These are phyloP conservation scores for Rostrohypoxylon terebratum DNA, from an alignment of 495 filamentous ascomycete species.

Conservation along the genomic window DNA sequence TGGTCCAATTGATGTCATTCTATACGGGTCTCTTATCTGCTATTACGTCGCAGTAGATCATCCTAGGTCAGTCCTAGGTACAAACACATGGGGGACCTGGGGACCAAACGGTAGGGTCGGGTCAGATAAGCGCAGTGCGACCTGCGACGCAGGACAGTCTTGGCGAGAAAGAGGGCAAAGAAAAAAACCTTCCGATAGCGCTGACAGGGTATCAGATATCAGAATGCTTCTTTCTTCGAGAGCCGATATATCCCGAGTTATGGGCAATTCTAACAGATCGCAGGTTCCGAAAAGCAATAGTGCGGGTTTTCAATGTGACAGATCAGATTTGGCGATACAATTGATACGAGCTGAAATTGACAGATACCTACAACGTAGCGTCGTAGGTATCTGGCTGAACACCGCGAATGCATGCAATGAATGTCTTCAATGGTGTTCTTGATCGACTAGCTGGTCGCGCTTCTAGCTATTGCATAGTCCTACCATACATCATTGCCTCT, in stretches of 20 bases:
- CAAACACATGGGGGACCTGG: neutral
- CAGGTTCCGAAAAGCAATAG: neutral
- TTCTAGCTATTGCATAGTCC: neutral
- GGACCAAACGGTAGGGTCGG: neutral
- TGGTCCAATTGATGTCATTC: neutral
- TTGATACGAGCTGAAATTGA: neutral
- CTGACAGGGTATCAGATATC: neutral
- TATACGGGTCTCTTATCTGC: neutral
- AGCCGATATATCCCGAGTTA: neutral
- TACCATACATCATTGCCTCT: too few species aligned
- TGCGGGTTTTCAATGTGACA: neutral
- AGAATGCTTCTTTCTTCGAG: neutral
- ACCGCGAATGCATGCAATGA: neutral
- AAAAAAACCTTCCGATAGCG: neutral
- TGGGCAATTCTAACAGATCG: neutral
- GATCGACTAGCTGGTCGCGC: neutral
- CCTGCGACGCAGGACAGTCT: conserved; percentile 2
- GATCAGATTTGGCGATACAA: neutral
- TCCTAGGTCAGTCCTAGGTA: neutral
- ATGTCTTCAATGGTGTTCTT: neutral
- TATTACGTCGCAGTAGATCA: conserved; percentile 4
- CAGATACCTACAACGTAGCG: too few species aligned
- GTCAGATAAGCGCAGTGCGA: neutral
- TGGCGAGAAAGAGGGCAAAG: neutral
- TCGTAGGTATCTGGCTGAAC: neutral